phyloP scores from a whole-genome alignment of 2,329 filamentous ascomycete genomes.

The Magnaporthiopsis rhizophila region DNA sequence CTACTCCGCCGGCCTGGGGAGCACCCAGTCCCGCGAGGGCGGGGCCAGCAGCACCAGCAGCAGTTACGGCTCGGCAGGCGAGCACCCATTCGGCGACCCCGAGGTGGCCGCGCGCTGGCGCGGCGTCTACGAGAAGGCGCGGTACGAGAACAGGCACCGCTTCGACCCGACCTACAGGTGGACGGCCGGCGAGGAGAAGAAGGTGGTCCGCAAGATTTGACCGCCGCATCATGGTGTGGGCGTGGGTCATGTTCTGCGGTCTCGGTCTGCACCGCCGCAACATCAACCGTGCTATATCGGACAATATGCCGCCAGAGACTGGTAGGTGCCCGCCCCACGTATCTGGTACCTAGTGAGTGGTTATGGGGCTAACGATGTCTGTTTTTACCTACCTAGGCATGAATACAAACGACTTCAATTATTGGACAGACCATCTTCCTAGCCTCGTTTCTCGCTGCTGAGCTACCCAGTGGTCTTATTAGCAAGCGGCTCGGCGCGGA shows the following conservation, averaged over 20 bases:
- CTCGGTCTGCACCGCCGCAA: conserved; percentile 58
- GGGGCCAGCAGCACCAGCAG: background rate
- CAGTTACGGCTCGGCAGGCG: conserved; percentile 9
- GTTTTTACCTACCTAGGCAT: conserved; percentile 31
- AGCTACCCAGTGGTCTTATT: conserved; percentile 48
- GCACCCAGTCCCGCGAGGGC: background rate
- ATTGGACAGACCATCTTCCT: conserved; percentile 50
- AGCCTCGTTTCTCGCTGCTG: conserved; percentile 43
- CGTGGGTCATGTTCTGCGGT: conserved; percentile 48
- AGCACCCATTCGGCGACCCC: conserved; percentile 23
- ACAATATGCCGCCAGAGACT: conserved; percentile 51
- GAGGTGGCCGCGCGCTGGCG: conserved; percentile 23
- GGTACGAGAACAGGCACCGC: conserved; percentile 35
- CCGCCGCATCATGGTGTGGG: conserved; percentile 29
- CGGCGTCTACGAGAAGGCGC: conserved; percentile 25
- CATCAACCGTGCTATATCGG: conserved; percentile 52
- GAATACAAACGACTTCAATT: conserved; percentile 46
- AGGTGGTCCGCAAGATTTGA: conserved; percentile 46
- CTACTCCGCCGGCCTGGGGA: background rate
- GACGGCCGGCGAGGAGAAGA: conserved; percentile 49
- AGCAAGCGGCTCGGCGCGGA: conserved; percentile 37
- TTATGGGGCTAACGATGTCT: background rate
- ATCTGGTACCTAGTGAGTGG: background rate
- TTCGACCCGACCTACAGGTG: conserved; percentile 36
- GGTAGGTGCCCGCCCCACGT: conserved; percentile 16